Percentiles rank a stretch among this genome's conserved stretches.
Evolutionary conservation across 148 eudicot genomes (phyloP).

Genomic region (Chenopodium quinoa): DNA sequence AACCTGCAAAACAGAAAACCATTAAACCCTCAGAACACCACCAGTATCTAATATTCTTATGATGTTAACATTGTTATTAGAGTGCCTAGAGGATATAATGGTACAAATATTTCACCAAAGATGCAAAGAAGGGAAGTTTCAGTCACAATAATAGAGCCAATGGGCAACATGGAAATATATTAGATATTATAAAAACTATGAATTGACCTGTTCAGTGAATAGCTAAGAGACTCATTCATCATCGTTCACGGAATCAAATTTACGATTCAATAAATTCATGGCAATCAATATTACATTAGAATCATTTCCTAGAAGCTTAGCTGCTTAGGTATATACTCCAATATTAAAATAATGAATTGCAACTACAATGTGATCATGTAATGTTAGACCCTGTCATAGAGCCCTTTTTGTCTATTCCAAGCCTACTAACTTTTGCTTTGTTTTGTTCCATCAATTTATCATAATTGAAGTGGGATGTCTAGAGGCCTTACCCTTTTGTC

Average conservation of each 20-base stretch:
- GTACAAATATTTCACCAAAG: neutral
- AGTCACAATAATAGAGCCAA: neutral
- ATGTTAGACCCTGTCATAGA: neutral
- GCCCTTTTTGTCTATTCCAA: neutral
- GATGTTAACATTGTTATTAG: neutral
- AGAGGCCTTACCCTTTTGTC: conserved; percentile 6
- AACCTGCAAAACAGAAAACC: conserved; percentile 1
- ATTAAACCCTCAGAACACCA: neutral
- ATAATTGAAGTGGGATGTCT: conserved; percentile 5
- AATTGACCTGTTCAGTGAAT: neutral
- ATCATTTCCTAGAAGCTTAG: neutral
- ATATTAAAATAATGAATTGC: neutral
- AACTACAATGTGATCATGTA: neutral
- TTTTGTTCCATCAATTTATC: neutral
- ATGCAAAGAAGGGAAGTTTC: neutral
- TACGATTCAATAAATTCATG: too few relatives aligned
- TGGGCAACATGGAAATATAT: neutral
- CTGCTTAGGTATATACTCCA: neutral
- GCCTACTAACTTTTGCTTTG: neutral
- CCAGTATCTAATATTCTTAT: neutral
- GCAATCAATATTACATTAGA: neutral
- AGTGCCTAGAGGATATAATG: neutral
- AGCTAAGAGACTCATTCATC: too few relatives aligned
- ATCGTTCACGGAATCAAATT: neutral
- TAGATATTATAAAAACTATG: neutral